phyloP scores from a whole-genome alignment of 2,329 filamentous ascomycete species.

The Pleurostoma richardsiae region DNA sequence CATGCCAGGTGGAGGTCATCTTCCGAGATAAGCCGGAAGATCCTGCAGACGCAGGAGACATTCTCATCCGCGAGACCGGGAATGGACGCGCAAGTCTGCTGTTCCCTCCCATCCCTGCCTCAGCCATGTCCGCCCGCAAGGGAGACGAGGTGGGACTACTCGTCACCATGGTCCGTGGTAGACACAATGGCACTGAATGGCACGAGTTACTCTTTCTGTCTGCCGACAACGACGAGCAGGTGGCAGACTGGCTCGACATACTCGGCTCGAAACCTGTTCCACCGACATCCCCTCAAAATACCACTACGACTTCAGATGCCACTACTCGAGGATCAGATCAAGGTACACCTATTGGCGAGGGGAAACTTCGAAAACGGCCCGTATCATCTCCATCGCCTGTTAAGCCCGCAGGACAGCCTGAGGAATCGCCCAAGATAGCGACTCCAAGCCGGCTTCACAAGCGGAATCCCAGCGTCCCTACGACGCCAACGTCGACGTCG shows the following conservation, averaged over 20 bases:
- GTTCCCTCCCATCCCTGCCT: conserved; percentile 78
- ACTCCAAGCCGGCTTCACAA: conserved; percentile 30
- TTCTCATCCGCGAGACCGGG: conserved; percentile 91
- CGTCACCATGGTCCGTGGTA: conserved; percentile 80
- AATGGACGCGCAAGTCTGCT: conserved; percentile 73
- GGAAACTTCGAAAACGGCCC: conserved; percentile 15
- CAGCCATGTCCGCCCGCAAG: conserved; percentile 71
- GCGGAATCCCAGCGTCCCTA: conserved; percentile 20
- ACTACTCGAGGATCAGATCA: no score
- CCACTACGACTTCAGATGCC: not conserved
- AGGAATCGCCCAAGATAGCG: conserved; percentile 19
- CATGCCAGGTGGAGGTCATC: conserved; percentile 83
- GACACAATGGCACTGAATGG: conserved; percentile 64
- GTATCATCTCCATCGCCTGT: conserved; percentile 10
- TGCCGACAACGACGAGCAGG: conserved; percentile 71
- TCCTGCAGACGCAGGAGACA: conserved; percentile 65
- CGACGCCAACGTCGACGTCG: conserved; percentile 15
- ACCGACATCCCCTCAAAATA: conserved; percentile 19
- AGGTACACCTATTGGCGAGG: conserved; percentile 34
- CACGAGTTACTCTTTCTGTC: conserved; percentile 76
- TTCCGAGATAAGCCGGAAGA: conserved; percentile 74
- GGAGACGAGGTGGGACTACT: conserved; percentile 68
- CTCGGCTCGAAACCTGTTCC: conserved; percentile 51
- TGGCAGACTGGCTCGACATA: conserved; percentile 83
- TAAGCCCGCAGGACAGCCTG: not conserved